Percentiles rank a stretch among this genome's conserved stretches.
Evolutionary conservation across 2,329 filamentous ascomycete genomes (phyloP).

Genomic region (Botrytis fabae): DNA sequence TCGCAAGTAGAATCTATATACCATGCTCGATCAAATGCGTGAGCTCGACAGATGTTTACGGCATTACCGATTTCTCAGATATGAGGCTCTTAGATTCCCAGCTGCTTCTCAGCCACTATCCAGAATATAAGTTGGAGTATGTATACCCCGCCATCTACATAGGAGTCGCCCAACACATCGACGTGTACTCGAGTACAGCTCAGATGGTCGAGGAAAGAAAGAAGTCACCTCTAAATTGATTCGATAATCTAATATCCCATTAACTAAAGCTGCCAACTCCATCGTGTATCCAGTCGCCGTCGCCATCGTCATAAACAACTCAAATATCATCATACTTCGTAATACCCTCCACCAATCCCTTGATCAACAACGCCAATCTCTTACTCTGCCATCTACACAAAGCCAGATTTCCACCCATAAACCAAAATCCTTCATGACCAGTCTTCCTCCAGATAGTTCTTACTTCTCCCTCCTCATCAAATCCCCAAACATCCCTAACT

Average conservation of each 20-base stretch:
- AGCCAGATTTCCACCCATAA: constrained; percentile 53
- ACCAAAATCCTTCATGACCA: constrained; percentile 53
- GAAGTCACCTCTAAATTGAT: neutral
- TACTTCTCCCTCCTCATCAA: constrained; percentile 51
- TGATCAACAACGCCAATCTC: constrained; percentile 51
- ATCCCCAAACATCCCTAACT: constrained; percentile 51
- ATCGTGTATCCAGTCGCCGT: too few relatives aligned
- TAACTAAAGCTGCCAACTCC: neutral
- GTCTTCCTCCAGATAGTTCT: constrained; percentile 50
- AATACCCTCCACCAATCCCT: constrained; percentile 47
- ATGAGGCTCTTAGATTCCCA: neutral
- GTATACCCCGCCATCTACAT: neutral
- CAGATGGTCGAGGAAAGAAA: neutral
- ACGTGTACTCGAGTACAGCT: neutral
- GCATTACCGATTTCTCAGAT: too few relatives aligned
- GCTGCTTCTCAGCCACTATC: neutral
- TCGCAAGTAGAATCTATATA: neutral
- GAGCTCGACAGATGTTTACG: neutral
- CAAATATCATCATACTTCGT: constrained; percentile 31
- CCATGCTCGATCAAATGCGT: neutral
- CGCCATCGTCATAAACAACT: neutral
- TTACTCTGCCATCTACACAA: constrained; percentile 50
- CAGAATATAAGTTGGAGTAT: neutral
- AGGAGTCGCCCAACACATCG: neutral
- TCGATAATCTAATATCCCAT: neutral